Evolutionary conservation across 2,329 filamentous ascomycete genomes (phyloP), one percentile per base, ranked within the genome.

Genomic region (Geoglossum cookeanum): DNA sequence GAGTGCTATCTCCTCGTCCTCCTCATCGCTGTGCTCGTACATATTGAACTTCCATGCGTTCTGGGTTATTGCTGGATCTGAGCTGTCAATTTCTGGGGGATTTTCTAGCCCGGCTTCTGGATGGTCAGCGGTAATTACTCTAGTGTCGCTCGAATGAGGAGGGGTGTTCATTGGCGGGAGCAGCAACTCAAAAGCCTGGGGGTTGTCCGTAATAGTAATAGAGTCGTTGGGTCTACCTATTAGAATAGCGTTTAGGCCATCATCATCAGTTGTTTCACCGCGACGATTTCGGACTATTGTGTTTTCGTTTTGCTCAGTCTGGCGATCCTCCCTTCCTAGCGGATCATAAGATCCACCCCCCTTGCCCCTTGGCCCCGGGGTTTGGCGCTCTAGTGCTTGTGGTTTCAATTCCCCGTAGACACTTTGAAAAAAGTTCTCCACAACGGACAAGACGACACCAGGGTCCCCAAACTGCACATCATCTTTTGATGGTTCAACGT

Each of bases 401-500:
- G 7, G 33, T 17, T 3, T 37, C 13, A 52, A 39, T 11, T 57
- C 49, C 30, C 56, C 56, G 29, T 58, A 58, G 15, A 58, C 39
- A 33, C 7, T 32, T n/a, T 33, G 29, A 51, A 81, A 73, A 0
- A 81, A 63, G 33, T 66, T 65, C 22, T 73, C 68, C 1, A 74
- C 67, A 4, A 72, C 61, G 3, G 63, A 64, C 4, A 80, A 39
- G 2, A 83, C 63, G 0, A 64, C 22, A 3, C 65, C 63, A 1
- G 81, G 76, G 55, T 86, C 71, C 3, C 71, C 72, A 63, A 90
- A 88, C 0, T 87, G 64, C 1, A 90, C 75, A 62, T 87, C 79
- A 58, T 87, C 80, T 65, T 90, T 90, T 3, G 79, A 72, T 3
- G 84, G 78, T 59, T 87, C 80, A 4, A 89, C 68, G 61, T 89